A percentile compares a stretch with the other conserved stretches of the same genome.
phyloP scores from a whole-genome alignment of 2,329 filamentous ascomycete species.

The Zymoseptoria pseudotritici region DNA sequence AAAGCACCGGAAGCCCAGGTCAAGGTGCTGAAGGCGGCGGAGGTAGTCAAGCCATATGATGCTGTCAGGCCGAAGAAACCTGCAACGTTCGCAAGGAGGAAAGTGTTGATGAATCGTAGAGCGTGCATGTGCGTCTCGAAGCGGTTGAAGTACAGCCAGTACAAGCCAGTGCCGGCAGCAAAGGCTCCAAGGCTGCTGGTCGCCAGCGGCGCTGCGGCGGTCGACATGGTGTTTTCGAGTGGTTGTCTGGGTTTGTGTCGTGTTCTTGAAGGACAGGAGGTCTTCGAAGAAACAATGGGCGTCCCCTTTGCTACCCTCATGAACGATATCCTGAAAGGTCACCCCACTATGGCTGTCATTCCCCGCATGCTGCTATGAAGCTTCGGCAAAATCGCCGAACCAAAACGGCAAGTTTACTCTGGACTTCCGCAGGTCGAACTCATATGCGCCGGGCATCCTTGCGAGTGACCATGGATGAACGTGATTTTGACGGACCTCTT shows the following conservation, averaged over 20 bases:
- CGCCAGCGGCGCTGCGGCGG: not conserved
- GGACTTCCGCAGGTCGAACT: not conserved
- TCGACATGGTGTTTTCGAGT: not conserved
- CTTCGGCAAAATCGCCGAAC: not conserved
- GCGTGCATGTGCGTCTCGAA: constrained; percentile 25
- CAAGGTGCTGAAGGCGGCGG: constrained; percentile 9
- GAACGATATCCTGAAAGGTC: too few species aligned
- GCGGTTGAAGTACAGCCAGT: constrained; percentile 20
- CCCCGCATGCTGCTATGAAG: not conserved
- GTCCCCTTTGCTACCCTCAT: too few species aligned
- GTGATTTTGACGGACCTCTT: too few species aligned
- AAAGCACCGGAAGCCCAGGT: constrained; percentile 9
- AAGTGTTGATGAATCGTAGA: constrained; percentile 17
- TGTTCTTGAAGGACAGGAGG: not conserved
- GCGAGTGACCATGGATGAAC: not conserved
- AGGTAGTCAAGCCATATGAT: constrained; percentile 8
- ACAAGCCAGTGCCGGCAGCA: constrained; percentile 11
- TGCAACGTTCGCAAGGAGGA: constrained; percentile 13
- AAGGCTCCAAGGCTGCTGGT: not conserved
- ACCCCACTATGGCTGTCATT: not conserved
- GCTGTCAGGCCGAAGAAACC: not conserved
- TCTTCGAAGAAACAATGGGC: not conserved
- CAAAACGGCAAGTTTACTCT: not conserved
- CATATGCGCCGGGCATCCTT: not conserved
- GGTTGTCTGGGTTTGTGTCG: not conserved